Evolutionary conservation across 176 grass and related monocot genomes (phyloP).

Genomic region (Carex kokanica): DNA sequence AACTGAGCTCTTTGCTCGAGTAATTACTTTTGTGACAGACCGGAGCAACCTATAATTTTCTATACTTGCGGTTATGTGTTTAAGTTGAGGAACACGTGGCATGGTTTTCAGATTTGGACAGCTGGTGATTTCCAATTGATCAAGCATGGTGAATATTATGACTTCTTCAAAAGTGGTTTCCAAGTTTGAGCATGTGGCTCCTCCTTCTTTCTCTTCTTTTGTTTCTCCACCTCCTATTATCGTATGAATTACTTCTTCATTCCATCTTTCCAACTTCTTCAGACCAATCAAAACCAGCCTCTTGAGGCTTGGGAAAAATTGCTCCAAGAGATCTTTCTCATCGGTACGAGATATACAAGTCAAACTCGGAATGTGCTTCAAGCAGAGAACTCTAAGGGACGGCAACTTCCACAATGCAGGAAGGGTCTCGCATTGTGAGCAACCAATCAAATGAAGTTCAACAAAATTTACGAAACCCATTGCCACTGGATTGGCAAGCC

Average conservation of each 20-base stretch:
- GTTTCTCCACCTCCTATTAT: neutral
- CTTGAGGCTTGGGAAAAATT: neutral
- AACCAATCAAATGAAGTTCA: neutral
- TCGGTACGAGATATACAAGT: neutral
- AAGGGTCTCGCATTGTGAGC: neutral
- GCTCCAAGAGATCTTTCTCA: neutral
- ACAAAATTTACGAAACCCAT: neutral
- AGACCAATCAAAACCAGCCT: neutral
- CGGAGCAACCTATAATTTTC: no score
- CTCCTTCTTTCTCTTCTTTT: no score
- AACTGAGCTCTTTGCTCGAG: no score
- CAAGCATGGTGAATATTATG: neutral
- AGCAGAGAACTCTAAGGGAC: neutral
- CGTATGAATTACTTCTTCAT: neutral
- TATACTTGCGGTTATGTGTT: no score
- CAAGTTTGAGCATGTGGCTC: no score
- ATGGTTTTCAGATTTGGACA: neutral
- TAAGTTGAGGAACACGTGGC: neutral
- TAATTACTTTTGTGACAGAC: no score
- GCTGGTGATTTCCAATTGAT: neutral
- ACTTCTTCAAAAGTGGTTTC: no score
- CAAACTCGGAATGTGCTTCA: neutral
- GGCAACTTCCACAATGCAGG: slow-evolving; percentile 24
- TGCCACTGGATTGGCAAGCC: neutral
- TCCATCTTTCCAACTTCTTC: neutral